Evolutionary conservation across 2,329 filamentous ascomycete genomes (phyloP).

Genomic region (Cryphonectria naterciae): DNA sequence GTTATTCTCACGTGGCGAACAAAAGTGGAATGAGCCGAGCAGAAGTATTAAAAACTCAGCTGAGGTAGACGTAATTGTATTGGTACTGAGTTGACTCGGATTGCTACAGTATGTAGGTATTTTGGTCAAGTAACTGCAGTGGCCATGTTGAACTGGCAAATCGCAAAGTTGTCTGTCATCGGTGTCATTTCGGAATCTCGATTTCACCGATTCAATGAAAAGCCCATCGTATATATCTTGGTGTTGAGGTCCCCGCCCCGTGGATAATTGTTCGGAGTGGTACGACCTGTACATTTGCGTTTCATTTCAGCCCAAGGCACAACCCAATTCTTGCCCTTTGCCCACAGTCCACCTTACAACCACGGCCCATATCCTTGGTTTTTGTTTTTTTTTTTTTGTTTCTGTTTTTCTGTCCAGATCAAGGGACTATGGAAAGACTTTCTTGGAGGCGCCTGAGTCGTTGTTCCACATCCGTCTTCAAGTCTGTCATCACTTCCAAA

Average conservation of each 20-base stretch:
- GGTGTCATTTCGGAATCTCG: not conserved
- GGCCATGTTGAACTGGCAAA: not conserved
- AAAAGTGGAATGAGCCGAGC: not conserved
- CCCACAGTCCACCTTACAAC: not conserved
- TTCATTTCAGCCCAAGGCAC: not conserved
- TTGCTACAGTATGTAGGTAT: not conserved
- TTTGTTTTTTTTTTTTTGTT: no score
- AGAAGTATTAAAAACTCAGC: not conserved
- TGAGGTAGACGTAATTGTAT: not conserved
- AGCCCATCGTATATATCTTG: not conserved
- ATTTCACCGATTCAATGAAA: not conserved
- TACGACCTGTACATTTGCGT: not conserved
- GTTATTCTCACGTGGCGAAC: not conserved
- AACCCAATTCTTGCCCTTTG: not conserved
- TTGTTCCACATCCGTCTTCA: not conserved
- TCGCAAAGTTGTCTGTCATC: not conserved
- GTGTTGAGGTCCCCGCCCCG: not conserved
- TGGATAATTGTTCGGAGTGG: not conserved
- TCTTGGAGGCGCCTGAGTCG: not conserved
- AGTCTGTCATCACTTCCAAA: not conserved
- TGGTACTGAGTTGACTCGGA: not conserved
- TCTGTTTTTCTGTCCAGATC: not conserved
- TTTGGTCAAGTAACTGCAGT: not conserved
- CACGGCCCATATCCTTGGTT: not conserved
- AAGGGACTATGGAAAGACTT: conserved; percentile 4